Base-by-base conservation (phyloP, 1,284 basidiomycete species). In the Ganoderma meredithae region DNA sequence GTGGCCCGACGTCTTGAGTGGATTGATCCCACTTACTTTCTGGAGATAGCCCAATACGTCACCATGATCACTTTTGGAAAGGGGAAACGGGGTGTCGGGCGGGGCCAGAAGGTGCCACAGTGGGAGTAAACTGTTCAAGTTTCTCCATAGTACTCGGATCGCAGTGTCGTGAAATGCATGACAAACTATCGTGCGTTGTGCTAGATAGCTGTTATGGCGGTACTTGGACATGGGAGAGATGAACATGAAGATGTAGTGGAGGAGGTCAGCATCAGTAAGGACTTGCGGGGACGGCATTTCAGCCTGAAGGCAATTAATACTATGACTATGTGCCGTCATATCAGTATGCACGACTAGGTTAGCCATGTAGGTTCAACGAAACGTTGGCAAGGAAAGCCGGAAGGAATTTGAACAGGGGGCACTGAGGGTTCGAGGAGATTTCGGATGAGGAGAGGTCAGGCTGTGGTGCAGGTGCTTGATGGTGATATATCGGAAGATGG, bases 31-130 rank as follows among this genome's bases (percentile, higher is more conserved):
- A 19, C 44, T 47, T n/a, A 47, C 44, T 47, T 47, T 47, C 44
- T 47, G 19, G 44, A 47, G 44, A 9, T n/a, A 47, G 17, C n/a
- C 9, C 4, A 47, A 47, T 22, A 19, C 9, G 9, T 47, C 44
- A 19, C 19, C 44, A 3, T 47, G 7, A 3, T 25, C 22, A 27
- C 22, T 12, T 0, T 10, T 53, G 9, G 25, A 31, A 9, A 3
- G 9, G 4, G 49, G 49, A 6, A 25, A 27, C 19, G 19, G 7
- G 25, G 22, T 22, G 9, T 27, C 49, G 9, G 22, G 9, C 8
- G 49, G 49, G 22, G 52, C 36, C n/a, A 63, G 52, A 17, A 63
- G 36, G 39, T 63, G 39, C 62, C 62, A 63, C 39, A 63, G 25
- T 1, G 62, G 62, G 19, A 44, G 22, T 4, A 52, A 31, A 5